These are phyloP conservation scores for Sparassis latifolia DNA, from an alignment of 1,284 basidiomycete species.

Conservation along the genomic window DNA sequence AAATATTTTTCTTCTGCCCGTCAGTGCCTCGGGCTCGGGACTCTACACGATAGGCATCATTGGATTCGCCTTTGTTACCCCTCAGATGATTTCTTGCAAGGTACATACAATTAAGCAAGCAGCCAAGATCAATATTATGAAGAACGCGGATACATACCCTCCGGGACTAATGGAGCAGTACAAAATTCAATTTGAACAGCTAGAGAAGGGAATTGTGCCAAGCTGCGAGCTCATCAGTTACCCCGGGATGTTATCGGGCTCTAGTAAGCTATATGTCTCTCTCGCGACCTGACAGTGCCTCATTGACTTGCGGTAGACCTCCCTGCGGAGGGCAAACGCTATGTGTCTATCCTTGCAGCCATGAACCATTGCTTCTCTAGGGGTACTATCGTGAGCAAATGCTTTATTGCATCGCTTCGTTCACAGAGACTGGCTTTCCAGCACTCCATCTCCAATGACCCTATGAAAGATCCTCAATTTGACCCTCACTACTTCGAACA, in stretches of 20 bases:
- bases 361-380: constrained; percentile 31
- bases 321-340: constrained; percentile 25
- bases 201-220: constrained; percentile 17
- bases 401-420: neutral
- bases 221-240: constrained; percentile 25
- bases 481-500: constrained; percentile 44
- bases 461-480: constrained; percentile 32
- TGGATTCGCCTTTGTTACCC: constrained; percentile 21
- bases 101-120: constrained; percentile 20
- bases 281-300: neutral
- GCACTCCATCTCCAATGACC: constrained; percentile 34
- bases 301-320: constrained; percentile 10
- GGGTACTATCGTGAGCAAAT: constrained; percentile 30
- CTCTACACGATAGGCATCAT: constrained; percentile 23
- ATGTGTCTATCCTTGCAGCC: constrained; percentile 24
- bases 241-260: constrained; percentile 18
- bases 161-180: constrained; percentile 30
- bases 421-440: constrained; percentile 2
- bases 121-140: constrained; percentile 20
- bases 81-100: constrained; percentile 15
- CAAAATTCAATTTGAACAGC: constrained; percentile 26
- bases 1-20: neutral
- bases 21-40: constrained; percentile 21
- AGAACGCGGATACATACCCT: constrained; percentile 18
- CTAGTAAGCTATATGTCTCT: constrained; percentile 16